These are phyloP conservation scores for Phytophthora ohioensis DNA, from an alignment of 352 stramenopile genomes.

Conservation along the genomic window DNA sequence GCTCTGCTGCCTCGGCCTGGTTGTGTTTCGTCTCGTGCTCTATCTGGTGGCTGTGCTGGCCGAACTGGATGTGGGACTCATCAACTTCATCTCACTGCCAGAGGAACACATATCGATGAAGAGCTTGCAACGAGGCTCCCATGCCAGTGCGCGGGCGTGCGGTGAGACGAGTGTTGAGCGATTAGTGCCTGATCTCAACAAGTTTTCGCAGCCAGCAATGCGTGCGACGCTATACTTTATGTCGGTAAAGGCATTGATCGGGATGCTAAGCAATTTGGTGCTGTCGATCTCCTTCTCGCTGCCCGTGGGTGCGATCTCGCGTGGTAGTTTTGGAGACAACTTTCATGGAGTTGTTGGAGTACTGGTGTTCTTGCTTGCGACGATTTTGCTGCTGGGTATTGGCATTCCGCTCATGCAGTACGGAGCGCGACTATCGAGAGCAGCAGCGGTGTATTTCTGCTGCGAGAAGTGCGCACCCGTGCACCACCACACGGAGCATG, in stretches of 20 bases:
- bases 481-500: slow-evolving; percentile 49
- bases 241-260: slow-evolving; percentile 66
- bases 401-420: slow-evolving; percentile 69
- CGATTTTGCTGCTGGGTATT: slow-evolving; percentile 54
- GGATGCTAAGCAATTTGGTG: slow-evolving; percentile 58
- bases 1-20: slow-evolving; percentile 63
- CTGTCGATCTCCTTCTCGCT: slow-evolving; percentile 67
- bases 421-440: slow-evolving; percentile 46
- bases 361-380: slow-evolving; percentile 56
- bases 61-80: slow-evolving; percentile 64
- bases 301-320: slow-evolving; percentile 47
- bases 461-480: slow-evolving; percentile 64
- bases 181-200: slow-evolving; percentile 58
- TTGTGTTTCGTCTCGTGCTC: slow-evolving; percentile 65
- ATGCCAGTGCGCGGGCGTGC: slow-evolving; percentile 49
- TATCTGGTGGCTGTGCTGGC: slow-evolving; percentile 61
- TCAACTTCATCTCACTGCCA: slow-evolving; percentile 69
- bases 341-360: slow-evolving; percentile 53
- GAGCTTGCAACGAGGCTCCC: slow-evolving; percentile 39
- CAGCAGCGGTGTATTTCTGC: slow-evolving; percentile 72
- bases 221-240: slow-evolving; percentile 67
- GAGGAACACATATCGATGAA: slow-evolving; percentile 61
- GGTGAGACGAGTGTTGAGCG: slow-evolving; percentile 49
- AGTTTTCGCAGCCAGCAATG: slow-evolving; percentile 51
- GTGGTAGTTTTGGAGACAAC: slow-evolving; percentile 47